Evolutionary conservation across 2,329 filamentous ascomycete species (phyloP), one percentile per base, ranked within the genome.

Genomic region (Pestalotiopsis sp.): DNA sequence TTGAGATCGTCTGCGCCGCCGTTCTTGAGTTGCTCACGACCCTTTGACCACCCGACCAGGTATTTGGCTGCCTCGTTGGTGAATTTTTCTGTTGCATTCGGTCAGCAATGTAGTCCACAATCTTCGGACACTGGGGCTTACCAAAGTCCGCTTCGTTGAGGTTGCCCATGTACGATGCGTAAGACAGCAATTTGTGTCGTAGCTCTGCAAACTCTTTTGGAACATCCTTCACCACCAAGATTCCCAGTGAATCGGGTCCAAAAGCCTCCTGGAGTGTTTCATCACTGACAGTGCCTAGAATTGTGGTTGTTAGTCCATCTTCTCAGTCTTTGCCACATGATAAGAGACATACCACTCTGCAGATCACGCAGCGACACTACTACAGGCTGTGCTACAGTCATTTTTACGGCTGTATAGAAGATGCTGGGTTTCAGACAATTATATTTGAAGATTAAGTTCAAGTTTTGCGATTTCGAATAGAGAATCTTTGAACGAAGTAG

Each of bases 181-280:
- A 96, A 0, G 94, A 96, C 6, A 99, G 86, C 2, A 97, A 87
- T 69, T 88, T 87, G 69, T 88, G 88, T 70, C 96, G 89, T 58
- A 98, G 83, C n/a, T 86, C 81, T 14, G 87, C 81, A 75, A 97
- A 99, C 66, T 89, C 84, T 5, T 85, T 71, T 0, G 94, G 93
- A 0, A 98, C 88, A 77, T 94, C 93, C 78, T 92, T 94, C 62
- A 99, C 95, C n/a, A 98, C 84, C 67, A 99, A 91, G 66, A 99
- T 97, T 0, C 96, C 96, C 13, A 98, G 85, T 2, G 94, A 97
- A 31, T 93, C 90, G 1, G 95, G 94, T 0, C 96, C 96, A 78
- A 99, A 98, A 0, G 96, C 96, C 74, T 92, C 81, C 74, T 93
- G 88, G 12, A 96, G 85, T 0, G 88, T 87, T 68, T 89, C 86